Evolutionary conservation across 2,329 filamentous ascomycete genomes (phyloP).

Genomic region (Exophiala xenobiotica): DNA sequence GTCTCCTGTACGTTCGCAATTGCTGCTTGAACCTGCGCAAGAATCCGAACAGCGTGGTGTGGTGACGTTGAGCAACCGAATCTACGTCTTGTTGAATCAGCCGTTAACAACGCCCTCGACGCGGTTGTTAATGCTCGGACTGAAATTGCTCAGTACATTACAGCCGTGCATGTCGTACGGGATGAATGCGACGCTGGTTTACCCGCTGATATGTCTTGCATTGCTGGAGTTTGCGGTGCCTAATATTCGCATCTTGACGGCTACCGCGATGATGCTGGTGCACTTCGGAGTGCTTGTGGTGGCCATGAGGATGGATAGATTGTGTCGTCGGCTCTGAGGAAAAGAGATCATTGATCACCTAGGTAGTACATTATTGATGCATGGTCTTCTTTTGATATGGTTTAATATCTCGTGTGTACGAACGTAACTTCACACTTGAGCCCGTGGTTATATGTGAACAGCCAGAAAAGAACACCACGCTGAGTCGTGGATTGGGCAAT

Average conservation of each 20-base stretch:
- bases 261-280: conserved; percentile 8
- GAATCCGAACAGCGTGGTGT: background rate
- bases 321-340: no score
- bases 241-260: conserved; percentile 25
- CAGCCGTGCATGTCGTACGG: conserved; percentile 27
- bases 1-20: conserved; percentile 22
- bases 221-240: conserved; percentile 25
- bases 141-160: conserved; percentile 26
- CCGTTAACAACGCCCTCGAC: conserved; percentile 14
- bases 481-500: no score
- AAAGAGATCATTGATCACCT: no score
- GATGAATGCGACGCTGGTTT: conserved; percentile 27
- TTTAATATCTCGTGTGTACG: no score
- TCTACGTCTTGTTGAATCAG: background rate
- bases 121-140: conserved; percentile 20
- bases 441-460: no score
- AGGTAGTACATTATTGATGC: no score
- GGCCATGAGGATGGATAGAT: conserved; percentile 14
- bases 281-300: conserved; percentile 21
- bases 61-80: background rate
- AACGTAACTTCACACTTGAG: no score
- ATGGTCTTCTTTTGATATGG: no score
- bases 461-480: no score
- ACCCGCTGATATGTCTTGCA: conserved; percentile 25
- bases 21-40: conserved; percentile 20